Conservation (phyloP, 805 yeast species). For the Kluyveromyces aestuarii region DNA sequence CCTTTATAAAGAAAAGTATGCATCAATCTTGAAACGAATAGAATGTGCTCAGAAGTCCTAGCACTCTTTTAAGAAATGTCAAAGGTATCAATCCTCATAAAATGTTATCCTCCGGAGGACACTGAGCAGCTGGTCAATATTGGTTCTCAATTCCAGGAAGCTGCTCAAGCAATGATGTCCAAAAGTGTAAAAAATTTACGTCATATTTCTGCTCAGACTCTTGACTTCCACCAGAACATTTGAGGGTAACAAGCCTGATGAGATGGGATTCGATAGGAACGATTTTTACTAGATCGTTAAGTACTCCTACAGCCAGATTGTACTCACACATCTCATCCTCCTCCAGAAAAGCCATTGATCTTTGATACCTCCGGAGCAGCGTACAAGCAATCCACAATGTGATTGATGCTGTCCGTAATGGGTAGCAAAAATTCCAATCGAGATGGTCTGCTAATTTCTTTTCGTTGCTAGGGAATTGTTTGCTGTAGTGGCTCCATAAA, state of each 20-base stretch:
- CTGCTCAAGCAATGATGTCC: too few species aligned
- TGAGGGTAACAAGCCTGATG: neutral
- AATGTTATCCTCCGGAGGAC: too few species aligned
- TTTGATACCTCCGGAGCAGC: conserved; percentile 1
- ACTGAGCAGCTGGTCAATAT: too few species aligned
- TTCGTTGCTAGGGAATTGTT: conserved; percentile 1
- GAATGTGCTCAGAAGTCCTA: too few species aligned
- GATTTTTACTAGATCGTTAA: conserved; percentile 1
- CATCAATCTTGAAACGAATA: too few species aligned
- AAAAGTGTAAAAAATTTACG: too few species aligned
- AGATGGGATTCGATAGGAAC: conserved; percentile 3
- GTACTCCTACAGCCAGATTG: conserved; percentile 3
- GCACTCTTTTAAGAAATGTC: too few species aligned
- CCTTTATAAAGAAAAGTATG: too few species aligned
- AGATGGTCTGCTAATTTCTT: conserved; percentile 1
- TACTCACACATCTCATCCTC: conserved; percentile 1
- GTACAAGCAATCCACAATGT: conserved; percentile 3
- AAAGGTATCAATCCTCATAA: too few species aligned
- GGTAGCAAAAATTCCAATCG: conserved; percentile 6
- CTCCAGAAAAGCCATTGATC: neutral
- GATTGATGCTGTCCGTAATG: conserved; percentile 4
- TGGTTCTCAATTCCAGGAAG: too few species aligned
- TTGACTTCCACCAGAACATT: neutral
- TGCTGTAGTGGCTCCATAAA: conserved; percentile 4
- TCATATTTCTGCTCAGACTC: too few species aligned